Evolutionary conservation across 768 basidiomycete species (phyloP), one percentile per base, ranked within the genome.

Genomic region (Tephrocybe sp.): DNA sequence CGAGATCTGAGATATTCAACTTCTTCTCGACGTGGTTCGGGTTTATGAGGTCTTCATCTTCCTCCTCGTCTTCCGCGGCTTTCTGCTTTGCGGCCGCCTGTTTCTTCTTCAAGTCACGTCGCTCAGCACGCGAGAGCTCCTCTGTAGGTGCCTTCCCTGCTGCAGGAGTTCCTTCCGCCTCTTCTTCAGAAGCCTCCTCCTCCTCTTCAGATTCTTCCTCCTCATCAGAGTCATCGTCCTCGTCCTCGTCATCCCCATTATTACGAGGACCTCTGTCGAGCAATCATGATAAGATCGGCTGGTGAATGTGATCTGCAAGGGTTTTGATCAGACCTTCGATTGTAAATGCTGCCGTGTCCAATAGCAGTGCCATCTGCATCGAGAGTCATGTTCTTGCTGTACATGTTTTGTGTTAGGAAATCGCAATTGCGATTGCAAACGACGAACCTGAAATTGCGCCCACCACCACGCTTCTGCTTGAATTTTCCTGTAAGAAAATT

Each of bases 381-480:
- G 8, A 85, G 73, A 5, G 62, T 71, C 69, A 89, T 74, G 59
- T 86, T 69, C 64, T 80, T 80, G 64, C 85, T 88, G 58, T 23
- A 51, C 10, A 58, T 33, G 43, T 17, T 33, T 17, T 26, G 34
- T 23, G 3, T 60, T 41, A 60, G 20, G 42, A 12, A 46, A 40
- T 50, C 50, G 50, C 56, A 49, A 39, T 40, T 14, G 52, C 40
- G 20, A 46, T 26, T 42, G 46, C 28, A 12, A 17, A 23, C 26
- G 11, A 48, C 65, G 45, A 62, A 87, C 83, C 90, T 90, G 69
- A 94, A 95, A 65, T 74, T 85, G 54, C 93, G 81, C 45, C 93
- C 93, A 32, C 93, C 93, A 58, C 93, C 93, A 45, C 93, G 89
- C 64, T 86, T 89, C 58, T 83, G 76, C 78, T 93, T 93, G 73